phyloP scores from a whole-genome alignment of 2,329 filamentous ascomycete species.

The Trichoderma sp. region DNA sequence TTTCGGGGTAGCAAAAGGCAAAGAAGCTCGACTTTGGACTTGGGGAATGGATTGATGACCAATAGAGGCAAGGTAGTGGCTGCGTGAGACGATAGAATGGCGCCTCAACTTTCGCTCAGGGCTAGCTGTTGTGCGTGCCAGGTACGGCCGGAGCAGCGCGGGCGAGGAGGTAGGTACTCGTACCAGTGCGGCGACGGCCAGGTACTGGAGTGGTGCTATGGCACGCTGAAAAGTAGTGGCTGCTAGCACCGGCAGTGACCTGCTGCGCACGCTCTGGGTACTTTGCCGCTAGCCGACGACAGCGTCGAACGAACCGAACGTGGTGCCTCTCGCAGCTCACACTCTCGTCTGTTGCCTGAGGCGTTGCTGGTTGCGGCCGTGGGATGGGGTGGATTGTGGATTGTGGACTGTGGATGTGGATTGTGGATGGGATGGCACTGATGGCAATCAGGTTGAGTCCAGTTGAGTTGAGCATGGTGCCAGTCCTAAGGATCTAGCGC shows the following conservation, averaged over 20 bases:
- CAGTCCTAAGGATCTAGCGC: neutral
- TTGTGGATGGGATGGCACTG: neutral
- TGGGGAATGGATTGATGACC: conserved; percentile 8
- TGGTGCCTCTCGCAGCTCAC: neutral
- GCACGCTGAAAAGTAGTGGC: neutral
- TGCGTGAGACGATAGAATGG: neutral
- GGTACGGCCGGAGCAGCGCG: neutral
- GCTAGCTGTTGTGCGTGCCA: neutral
- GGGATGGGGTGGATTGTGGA: neutral
- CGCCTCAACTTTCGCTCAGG: neutral
- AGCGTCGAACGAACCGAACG: neutral
- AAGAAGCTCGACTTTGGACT: neutral
- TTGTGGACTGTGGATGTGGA: neutral
- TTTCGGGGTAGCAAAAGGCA: neutral
- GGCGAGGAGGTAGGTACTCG: neutral
- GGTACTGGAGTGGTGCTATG: neutral
- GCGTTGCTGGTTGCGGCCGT: conserved; percentile 18
- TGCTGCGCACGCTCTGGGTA: neutral
- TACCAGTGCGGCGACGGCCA: neutral
- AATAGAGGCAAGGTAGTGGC: neutral
- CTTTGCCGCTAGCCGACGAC: conserved; percentile 3
- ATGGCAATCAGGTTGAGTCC: neutral
- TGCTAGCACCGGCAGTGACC: neutral
- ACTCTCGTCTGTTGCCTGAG: neutral
- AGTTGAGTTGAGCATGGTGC: neutral